Percentiles rank a stretch among this genome's conserved stretches.
Conservation (phyloP, 495 filamentous ascomycete species). For the Letharia lupina region DNA sequence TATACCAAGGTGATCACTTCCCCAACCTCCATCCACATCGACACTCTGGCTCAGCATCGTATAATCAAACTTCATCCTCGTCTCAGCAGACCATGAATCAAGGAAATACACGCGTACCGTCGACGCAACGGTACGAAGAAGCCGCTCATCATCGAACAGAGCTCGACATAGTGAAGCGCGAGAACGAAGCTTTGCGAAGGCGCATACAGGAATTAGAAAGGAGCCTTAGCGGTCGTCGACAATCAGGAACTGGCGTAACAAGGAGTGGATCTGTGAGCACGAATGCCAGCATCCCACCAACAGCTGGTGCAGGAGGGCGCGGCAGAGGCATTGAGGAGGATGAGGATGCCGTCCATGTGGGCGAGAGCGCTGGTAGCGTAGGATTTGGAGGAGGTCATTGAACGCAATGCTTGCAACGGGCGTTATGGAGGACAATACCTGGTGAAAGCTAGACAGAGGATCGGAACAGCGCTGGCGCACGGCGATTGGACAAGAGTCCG, state of each 20-base stretch:
- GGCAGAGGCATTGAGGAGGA: slow-evolving; percentile 5
- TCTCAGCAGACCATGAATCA: slow-evolving; percentile 17
- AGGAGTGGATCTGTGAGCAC: slow-evolving; percentile 38
- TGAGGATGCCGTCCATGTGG: slow-evolving; percentile 34
- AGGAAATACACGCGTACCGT: slow-evolving; percentile 23
- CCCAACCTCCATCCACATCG: slow-evolving; percentile 25
- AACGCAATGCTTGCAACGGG: not conserved
- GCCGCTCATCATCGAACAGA: slow-evolving; percentile 58
- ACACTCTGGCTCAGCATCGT: slow-evolving; percentile 29
- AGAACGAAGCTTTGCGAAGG: slow-evolving; percentile 70
- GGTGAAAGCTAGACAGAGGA: not conserved
- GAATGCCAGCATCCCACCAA: slow-evolving; percentile 30
- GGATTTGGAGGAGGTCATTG: slow-evolving; percentile 28
- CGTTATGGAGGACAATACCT: not conserved
- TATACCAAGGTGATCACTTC: slow-evolving; percentile 31
- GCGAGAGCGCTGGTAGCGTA: slow-evolving; percentile 48
- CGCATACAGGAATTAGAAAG: slow-evolving; percentile 68
- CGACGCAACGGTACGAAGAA: slow-evolving; percentile 54
- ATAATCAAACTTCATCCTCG: slow-evolving; percentile 27
- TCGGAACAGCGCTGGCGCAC: slow-evolving; percentile 11
- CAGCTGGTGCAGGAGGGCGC: slow-evolving; percentile 13
- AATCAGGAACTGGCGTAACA: slow-evolving; percentile 34
- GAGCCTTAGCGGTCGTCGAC: slow-evolving; percentile 34
- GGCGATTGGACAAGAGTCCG: slow-evolving; percentile 2
- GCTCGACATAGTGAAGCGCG: slow-evolving; percentile 61